Conservation (phyloP, 2,329 filamentous ascomycete genomes). For the Nannizzia gypsea region DNA sequence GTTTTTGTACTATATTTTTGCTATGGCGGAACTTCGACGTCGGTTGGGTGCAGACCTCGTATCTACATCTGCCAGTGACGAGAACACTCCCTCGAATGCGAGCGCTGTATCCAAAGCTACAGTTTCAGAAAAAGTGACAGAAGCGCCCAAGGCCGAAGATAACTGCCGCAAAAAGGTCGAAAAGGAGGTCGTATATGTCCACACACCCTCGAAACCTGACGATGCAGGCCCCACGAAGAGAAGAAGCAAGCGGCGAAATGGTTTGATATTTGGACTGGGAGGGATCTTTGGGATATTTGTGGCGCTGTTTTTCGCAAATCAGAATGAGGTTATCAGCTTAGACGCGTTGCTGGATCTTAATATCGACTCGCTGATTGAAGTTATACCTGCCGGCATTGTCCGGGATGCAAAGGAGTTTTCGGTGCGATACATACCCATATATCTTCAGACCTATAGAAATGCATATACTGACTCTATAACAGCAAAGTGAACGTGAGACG, state of each 20-base stretch:
- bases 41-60: conserved; percentile 1
- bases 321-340: conserved; percentile 78
- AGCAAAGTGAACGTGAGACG: conserved; percentile 74
- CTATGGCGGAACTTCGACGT: conserved; percentile 6
- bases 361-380: conserved; percentile 76
- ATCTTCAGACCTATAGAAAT: conserved; percentile 17
- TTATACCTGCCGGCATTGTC: conserved; percentile 72
- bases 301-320: conserved; percentile 80
- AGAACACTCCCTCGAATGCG: not conserved
- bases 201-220: not conserved
- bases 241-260: conserved; percentile 58
- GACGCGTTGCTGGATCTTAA: conserved; percentile 60
- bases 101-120: not conserved
- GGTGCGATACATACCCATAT: conserved; percentile 38
- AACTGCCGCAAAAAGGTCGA: not conserved
- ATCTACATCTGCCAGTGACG: not conserved
- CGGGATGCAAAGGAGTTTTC: conserved; percentile 77
- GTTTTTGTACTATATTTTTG: not conserved
- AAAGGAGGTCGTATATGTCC: not conserved
- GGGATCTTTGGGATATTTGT: conserved; percentile 81
- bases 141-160: not conserved
- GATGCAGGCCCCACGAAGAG: conserved; percentile 19
- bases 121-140: not conserved
- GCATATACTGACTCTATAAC: conserved; percentile 8
- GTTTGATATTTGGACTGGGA: conserved; percentile 75